phyloP scores from a whole-genome alignment of 1,284 basidiomycete species.

The Pascua sp. region DNA sequence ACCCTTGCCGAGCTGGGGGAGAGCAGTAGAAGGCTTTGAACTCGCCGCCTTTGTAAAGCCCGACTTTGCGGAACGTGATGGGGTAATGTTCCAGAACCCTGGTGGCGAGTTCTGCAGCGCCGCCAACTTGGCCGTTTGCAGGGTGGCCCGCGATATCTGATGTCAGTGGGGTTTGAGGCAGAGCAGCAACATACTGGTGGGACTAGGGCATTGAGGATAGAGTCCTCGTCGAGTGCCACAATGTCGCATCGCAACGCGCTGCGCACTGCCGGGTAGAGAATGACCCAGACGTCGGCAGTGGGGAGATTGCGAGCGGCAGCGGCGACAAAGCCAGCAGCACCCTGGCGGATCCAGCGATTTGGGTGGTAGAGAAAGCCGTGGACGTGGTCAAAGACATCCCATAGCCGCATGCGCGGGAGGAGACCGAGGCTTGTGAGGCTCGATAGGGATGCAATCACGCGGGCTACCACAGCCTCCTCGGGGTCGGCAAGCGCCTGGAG shows the following conservation, averaged over 20 bases:
- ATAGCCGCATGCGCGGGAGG: conserved; percentile 86
- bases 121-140: conserved; percentile 69
- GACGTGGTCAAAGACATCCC: conserved; percentile 84
- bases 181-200: conserved; percentile 60
- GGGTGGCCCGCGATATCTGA: conserved; percentile 71
- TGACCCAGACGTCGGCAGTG: conserved; percentile 88
- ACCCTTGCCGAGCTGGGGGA: conserved; percentile 53
- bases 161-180: not conserved
- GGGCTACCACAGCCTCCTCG: conserved; percentile 87
- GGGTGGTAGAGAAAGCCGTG: conserved; percentile 92
- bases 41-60: conserved; percentile 4
- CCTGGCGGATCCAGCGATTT: conserved; percentile 93
- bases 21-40: not conserved
- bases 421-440: conserved; percentile 80
- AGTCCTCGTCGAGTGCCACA: conserved; percentile 68
- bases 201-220: conserved; percentile 69
- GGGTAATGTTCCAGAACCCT: conserved; percentile 63
- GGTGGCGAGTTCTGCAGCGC: conserved; percentile 49
- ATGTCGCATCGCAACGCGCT: conserved; percentile 83
- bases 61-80: conserved; percentile 9
- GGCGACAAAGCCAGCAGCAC: conserved; percentile 81
- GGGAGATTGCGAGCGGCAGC: conserved; percentile 75
- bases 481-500: conserved; percentile 88
- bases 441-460: conserved; percentile 78
- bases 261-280: conserved; percentile 84